Evolutionary conservation across 2,329 filamentous ascomycete species (phyloP).

Genomic region (Aureobasidium pullulans): DNA sequence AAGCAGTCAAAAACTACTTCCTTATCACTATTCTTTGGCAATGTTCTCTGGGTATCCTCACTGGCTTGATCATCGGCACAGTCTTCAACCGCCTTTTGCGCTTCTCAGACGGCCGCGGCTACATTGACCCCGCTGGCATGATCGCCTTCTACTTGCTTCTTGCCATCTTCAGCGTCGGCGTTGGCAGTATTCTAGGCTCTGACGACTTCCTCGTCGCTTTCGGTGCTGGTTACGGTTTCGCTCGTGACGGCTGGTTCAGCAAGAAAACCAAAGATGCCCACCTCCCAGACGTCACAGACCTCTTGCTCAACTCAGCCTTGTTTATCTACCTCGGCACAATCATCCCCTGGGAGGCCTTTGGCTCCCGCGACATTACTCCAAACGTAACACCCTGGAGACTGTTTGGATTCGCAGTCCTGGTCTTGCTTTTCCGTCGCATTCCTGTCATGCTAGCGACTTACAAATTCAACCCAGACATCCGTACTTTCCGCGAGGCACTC

Average conservation of each 20-base stretch:
- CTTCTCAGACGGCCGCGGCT: constrained; percentile 38
- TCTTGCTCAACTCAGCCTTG: constrained; percentile 49
- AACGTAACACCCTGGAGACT: constrained; percentile 35
- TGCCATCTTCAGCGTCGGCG: constrained; percentile 44
- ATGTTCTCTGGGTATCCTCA: constrained; percentile 40
- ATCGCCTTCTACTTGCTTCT: constrained; percentile 51
- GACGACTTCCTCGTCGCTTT: constrained; percentile 53
- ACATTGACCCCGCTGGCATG: constrained; percentile 44
- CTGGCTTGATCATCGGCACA: constrained; percentile 43
- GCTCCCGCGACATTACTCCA: constrained; percentile 32
- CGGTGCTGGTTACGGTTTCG: constrained; percentile 48
- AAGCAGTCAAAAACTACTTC: constrained; percentile 45
- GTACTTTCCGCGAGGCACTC: constrained; percentile 45
- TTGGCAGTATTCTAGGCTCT: constrained; percentile 44
- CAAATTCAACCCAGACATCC: constrained; percentile 41
- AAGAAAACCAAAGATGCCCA: constrained; percentile 39
- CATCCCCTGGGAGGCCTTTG: constrained; percentile 45
- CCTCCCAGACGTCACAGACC: constrained; percentile 45
- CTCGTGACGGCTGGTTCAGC: constrained; percentile 47
- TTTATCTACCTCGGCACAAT: constrained; percentile 52
- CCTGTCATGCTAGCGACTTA: constrained; percentile 44
- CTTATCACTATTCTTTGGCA: constrained; percentile 50
- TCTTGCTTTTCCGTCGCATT: constrained; percentile 46
- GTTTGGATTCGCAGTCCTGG: constrained; percentile 39
- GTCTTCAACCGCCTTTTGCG: constrained; percentile 42